Conservation (phyloP, 2,329 filamentous ascomycete genomes). For the Botrytis sinoallii region DNA sequence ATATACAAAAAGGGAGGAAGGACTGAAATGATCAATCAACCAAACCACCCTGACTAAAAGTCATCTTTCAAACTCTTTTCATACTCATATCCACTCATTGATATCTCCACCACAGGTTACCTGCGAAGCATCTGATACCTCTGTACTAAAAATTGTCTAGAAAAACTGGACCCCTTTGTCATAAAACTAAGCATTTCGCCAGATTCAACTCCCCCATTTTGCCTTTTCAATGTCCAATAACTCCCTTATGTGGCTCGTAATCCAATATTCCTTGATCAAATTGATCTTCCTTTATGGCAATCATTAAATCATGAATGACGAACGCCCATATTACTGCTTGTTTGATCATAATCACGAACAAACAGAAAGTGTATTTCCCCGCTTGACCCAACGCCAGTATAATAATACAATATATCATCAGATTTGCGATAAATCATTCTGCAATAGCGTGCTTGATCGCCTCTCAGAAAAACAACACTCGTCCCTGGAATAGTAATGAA, state of each 20-base stretch:
- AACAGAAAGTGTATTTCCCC: background rate
- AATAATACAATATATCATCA: slow-evolving; percentile 30
- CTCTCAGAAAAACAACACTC: background rate
- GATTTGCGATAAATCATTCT: slow-evolving; percentile 17
- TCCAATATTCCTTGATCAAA: background rate
- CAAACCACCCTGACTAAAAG: background rate
- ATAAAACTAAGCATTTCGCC: background rate
- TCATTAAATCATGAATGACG: background rate
- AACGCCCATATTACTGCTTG: background rate
- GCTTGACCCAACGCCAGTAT: background rate
- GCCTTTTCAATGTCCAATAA: background rate
- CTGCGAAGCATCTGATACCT: background rate
- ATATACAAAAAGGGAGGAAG: background rate
- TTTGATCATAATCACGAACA: background rate
- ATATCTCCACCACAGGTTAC: background rate
- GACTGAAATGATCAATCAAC: background rate
- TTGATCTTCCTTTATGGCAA: background rate
- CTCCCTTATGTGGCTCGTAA: background rate
- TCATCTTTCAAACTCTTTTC: background rate
- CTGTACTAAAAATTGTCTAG: background rate
- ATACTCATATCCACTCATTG: background rate
- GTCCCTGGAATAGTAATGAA: background rate
- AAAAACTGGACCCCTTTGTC: background rate
- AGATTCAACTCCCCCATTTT: background rate
- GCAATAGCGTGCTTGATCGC: slow-evolving; percentile 18